phyloP scores from a whole-genome alignment of 371 early-diverging fungal species.

The Blastocladiella emersonii region DNA sequence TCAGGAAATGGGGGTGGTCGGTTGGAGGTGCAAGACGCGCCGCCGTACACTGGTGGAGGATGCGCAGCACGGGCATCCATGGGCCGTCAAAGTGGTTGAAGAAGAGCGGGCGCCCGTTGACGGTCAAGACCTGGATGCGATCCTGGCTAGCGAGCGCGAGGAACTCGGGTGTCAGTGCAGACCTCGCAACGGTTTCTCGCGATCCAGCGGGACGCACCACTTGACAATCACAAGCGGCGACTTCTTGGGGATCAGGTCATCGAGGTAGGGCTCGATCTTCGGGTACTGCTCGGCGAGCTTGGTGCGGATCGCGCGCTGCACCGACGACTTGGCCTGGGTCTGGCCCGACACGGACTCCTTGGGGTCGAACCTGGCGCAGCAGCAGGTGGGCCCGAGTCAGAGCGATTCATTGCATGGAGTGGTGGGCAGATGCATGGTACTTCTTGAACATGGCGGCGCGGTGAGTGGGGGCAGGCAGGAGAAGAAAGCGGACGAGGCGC shows the following conservation, averaged over 20 bases:
- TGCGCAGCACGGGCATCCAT: constrained; percentile 65
- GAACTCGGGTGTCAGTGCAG: not conserved
- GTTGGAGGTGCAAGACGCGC: too few species aligned
- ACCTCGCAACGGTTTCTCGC: too few species aligned
- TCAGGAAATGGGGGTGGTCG: too few species aligned
- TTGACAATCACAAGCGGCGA: constrained; percentile 68
- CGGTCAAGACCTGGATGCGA: constrained; percentile 59
- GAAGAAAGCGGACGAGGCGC: too few species aligned
- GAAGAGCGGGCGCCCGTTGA: constrained; percentile 73
- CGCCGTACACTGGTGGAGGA: constrained; percentile 76
- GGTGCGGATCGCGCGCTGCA: constrained; percentile 70
- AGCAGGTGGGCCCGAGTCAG: too few species aligned
- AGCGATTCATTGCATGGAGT: too few species aligned
- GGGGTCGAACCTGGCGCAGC: constrained; percentile 63
- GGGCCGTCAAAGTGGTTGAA: constrained; percentile 92
- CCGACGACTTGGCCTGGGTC: constrained; percentile 82
- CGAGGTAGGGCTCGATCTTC: constrained; percentile 62
- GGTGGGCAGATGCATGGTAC: too few species aligned
- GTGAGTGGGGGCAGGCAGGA: too few species aligned
- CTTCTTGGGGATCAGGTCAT: constrained; percentile 90
- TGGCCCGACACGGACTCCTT: constrained; percentile 69
- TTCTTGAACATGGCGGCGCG: too few species aligned
- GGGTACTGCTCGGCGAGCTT: constrained; percentile 80
- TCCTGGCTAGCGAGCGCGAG: constrained; percentile 51
- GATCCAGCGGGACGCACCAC: constrained; percentile 48